Evolutionary conservation across 352 stramenopile species (phyloP).

Genomic region (Globisporangium abappressorium): DNA sequence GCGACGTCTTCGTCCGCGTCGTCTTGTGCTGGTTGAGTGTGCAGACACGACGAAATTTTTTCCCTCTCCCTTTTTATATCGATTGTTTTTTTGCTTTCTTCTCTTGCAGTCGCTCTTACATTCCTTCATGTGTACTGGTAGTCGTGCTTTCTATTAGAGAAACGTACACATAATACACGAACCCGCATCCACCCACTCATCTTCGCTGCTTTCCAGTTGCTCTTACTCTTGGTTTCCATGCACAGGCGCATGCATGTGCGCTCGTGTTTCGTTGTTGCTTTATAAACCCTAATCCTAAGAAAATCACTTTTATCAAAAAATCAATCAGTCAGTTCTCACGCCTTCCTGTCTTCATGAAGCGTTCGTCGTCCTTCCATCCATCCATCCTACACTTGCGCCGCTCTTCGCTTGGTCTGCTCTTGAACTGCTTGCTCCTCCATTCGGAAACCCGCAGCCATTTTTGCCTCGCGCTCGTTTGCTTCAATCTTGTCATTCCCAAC

Average conservation of each 20-base stretch:
- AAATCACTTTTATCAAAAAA: not conserved
- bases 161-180: slow-evolving; percentile 1
- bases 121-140: not conserved
- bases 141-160: slow-evolving; percentile 1
- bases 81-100: not conserved
- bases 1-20: not conserved
- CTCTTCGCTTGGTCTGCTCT: not conserved
- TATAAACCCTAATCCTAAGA: slow-evolving; percentile 1
- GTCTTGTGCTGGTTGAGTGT: not conserved
- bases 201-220: too few species aligned
- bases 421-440: not conserved
- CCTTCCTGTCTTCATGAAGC: not conserved
- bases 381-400: not conserved
- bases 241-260: not conserved
- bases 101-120: not conserved
- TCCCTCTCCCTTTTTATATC: not conserved
- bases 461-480: not conserved
- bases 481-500: not conserved
- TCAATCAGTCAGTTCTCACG: not conserved
- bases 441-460: not conserved
- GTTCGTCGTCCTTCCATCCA: not conserved
- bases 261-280: not conserved
- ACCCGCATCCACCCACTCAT: not conserved
- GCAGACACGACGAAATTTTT: not conserved
- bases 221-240: too few species aligned